Conservation (phyloP, 75 land plant genomes). For the Gnetum montanum region DNA sequence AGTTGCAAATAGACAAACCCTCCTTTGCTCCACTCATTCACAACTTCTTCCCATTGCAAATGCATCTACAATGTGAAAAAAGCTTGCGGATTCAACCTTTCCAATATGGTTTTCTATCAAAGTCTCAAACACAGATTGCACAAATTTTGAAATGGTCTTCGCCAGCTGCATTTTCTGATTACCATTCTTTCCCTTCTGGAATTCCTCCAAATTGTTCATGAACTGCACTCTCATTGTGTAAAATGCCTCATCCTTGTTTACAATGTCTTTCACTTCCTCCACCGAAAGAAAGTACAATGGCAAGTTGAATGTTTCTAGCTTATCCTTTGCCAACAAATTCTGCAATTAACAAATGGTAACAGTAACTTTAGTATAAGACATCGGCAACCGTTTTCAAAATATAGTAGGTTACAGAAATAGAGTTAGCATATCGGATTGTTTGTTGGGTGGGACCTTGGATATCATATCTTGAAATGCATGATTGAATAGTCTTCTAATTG, state of each 20-base stretch:
- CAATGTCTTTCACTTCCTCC: constrained; percentile 13
- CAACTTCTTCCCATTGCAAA: no score
- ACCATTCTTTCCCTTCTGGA: background rate
- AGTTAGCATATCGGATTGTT: background rate
- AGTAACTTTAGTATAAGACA: no score
- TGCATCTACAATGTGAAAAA: no score
- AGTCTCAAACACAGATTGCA: background rate
- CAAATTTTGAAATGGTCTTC: background rate
- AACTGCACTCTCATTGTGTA: constrained; percentile 6
- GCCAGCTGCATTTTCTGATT: background rate
- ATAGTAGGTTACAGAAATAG: background rate
- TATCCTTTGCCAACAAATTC: constrained; percentile 25
- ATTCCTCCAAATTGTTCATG: background rate
- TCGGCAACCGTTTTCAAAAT: background rate
- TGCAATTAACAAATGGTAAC: constrained; percentile 1
- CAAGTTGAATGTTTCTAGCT: constrained; percentile 24
- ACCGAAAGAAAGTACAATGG: constrained; percentile 21
- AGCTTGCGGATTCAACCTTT: no score
- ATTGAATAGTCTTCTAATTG: no score
- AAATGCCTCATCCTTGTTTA: constrained; percentile 30
- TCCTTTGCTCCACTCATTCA: no score
- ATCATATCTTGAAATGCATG: constrained; percentile 25
- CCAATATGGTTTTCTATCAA: background rate
- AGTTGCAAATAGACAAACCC: no score
- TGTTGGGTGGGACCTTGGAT: constrained; percentile 10